phyloP scores from a whole-genome alignment of 345 rosid genomes.

The Chamaenerion angustifolium region DNA sequence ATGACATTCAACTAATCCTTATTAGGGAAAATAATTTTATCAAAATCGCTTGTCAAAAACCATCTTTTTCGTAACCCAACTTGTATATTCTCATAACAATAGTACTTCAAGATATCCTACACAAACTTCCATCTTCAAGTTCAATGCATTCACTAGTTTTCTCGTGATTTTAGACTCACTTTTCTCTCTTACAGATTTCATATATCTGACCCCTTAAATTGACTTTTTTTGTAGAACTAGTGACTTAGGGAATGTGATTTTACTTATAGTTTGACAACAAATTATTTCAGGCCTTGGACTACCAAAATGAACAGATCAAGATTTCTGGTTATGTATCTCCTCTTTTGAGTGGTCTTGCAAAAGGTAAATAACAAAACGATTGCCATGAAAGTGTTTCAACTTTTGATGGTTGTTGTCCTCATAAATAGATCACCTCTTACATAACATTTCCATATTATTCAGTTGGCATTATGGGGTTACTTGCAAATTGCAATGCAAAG shows the following conservation, averaged over 20 bases:
- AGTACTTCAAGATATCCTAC: too few species aligned
- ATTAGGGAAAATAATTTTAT: too few species aligned
- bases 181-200: too few species aligned
- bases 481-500: neutral
- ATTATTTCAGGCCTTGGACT: slow-evolving; percentile 50
- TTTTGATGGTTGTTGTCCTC: neutral
- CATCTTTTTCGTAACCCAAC: too few species aligned
- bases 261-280: neutral
- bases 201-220: neutral
- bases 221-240: neutral
- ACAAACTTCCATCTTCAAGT: too few species aligned
- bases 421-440: neutral
- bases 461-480: neutral
- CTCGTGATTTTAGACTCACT: too few species aligned
- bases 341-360: slow-evolving; percentile 55
- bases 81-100: too few species aligned
- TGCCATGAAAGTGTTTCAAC: neutral
- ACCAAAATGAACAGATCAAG: slow-evolving; percentile 21
- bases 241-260: neutral
- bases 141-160: too few species aligned
- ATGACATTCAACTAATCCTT: too few species aligned
- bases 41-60: too few species aligned
- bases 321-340: slow-evolving; percentile 37
- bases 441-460: neutral
- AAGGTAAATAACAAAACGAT: slow-evolving; percentile 32